These are phyloP conservation scores for Phellinidium pouzarii DNA, from an alignment of 1,284 basidiomycete species.

Conservation along the genomic window DNA sequence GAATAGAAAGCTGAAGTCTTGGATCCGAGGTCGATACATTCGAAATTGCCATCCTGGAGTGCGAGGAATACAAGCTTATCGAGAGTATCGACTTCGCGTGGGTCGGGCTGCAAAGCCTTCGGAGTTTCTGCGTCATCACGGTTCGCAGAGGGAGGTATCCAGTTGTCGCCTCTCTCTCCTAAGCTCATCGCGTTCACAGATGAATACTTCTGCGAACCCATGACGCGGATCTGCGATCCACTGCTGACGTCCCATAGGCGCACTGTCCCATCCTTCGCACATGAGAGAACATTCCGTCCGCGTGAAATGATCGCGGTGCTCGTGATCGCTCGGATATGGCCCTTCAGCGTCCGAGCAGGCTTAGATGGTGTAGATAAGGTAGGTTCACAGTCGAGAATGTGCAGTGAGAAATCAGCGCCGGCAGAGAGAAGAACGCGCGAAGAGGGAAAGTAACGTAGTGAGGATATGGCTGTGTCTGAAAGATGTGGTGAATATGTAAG, in stretches of 20 bases:
- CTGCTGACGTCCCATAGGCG: constrained; percentile 71
- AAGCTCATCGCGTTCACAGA: constrained; percentile 42
- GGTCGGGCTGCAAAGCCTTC: constrained; percentile 25
- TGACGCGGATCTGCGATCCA: constrained; percentile 38
- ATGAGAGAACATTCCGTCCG: constrained; percentile 58
- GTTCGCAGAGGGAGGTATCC: neutral
- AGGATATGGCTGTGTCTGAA: constrained; percentile 40
- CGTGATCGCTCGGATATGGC: constrained; percentile 60
- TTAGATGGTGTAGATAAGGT: constrained; percentile 24
- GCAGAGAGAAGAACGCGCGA: constrained; percentile 56
- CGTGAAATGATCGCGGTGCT: constrained; percentile 55
- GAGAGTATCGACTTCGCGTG: constrained; percentile 41
- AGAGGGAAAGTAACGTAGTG: constrained; percentile 57
- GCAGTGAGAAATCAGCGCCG: constrained; percentile 55
- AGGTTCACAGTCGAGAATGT: constrained; percentile 53
- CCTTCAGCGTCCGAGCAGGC: constrained; percentile 56
- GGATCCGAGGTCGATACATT: constrained; percentile 50
- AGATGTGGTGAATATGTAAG: constrained; percentile 38
- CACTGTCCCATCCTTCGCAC: constrained; percentile 61
- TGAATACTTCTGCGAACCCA: constrained; percentile 29
- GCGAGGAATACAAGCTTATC: constrained; percentile 49
- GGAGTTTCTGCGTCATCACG: neutral
- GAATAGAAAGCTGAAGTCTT: constrained; percentile 40
- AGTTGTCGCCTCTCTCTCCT: constrained; percentile 28
- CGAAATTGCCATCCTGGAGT: constrained; percentile 50